Evolutionary conservation across 345 rosid genomes (phyloP).

Genomic region (Dipteronia dyeriana): DNA sequence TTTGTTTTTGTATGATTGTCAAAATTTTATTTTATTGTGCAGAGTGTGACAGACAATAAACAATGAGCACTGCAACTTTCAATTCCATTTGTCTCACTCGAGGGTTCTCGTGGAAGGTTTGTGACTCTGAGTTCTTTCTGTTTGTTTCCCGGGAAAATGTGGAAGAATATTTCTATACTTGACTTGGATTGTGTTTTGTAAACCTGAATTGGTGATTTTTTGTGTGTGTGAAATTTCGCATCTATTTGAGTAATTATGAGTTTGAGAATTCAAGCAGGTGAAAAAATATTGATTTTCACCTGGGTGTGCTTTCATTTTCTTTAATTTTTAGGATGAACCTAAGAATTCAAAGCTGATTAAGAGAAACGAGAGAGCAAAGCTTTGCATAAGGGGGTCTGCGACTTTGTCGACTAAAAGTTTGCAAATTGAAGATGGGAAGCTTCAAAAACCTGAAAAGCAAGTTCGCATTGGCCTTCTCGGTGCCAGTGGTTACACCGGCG

Average conservation of each 20-base stretch:
- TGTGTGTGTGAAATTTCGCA: not conserved
- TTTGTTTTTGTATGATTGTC: too few species aligned
- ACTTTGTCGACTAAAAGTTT: slow-evolving; percentile 44
- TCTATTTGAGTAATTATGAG: slow-evolving; percentile 4
- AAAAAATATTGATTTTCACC: not conserved
- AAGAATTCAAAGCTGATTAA: slow-evolving; percentile 32
- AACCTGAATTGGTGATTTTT: not conserved
- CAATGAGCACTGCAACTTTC: slow-evolving; percentile 42
- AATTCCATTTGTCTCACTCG: slow-evolving; percentile 32
- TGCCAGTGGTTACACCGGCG: slow-evolving; percentile 99
- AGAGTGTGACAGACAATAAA: slow-evolving; percentile 25
- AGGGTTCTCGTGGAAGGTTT: slow-evolving; percentile 51
- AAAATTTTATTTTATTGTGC: not conserved
- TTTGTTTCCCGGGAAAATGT: not conserved
- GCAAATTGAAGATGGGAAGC: slow-evolving; percentile 33
- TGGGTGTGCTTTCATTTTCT: not conserved
- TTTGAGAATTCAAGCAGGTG: not conserved
- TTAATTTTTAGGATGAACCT: slow-evolving; percentile 30
- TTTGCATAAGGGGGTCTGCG: slow-evolving; percentile 35
- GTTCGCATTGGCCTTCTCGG: slow-evolving; percentile 88
- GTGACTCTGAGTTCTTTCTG: not conserved
- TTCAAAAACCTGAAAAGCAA: slow-evolving; percentile 42
- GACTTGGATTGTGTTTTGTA: too few species aligned
- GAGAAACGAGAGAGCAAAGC: slow-evolving; percentile 21
- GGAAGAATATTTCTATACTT: not conserved